Evolutionary conservation across 2,329 filamentous ascomycete genomes (phyloP).

Genomic region (Cladosporium sp.): DNA sequence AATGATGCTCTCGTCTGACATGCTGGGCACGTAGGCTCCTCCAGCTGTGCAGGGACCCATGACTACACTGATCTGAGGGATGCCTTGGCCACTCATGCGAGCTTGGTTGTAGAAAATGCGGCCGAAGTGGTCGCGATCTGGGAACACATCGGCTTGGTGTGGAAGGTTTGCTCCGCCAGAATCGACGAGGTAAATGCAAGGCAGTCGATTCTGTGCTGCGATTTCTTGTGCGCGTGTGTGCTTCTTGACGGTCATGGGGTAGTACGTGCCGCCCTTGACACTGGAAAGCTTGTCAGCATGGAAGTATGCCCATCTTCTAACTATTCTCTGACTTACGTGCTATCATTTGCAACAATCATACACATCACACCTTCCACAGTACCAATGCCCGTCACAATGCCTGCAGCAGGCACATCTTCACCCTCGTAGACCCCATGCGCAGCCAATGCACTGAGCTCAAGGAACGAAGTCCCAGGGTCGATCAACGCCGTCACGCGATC

Average conservation of each 20-base stretch:
- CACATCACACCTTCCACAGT: constrained; percentile 87
- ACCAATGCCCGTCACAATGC: constrained; percentile 89
- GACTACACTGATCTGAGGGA: constrained; percentile 90
- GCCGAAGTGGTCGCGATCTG: constrained; percentile 89
- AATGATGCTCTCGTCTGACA: constrained; percentile 97
- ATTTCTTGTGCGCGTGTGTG: constrained; percentile 89
- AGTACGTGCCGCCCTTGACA: constrained; percentile 96
- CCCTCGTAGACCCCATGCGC: constrained; percentile 81
- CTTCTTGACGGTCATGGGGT: constrained; percentile 96
- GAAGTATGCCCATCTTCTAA: not conserved
- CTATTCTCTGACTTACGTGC: constrained; percentile 51
- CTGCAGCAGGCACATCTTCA: constrained; percentile 82
- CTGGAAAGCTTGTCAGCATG: constrained; percentile 21
- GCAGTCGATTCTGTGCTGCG: constrained; percentile 77
- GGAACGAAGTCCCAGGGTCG: constrained; percentile 82
- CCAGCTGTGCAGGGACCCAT: constrained; percentile 97
- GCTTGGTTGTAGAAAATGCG: constrained; percentile 99
- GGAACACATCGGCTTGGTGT: constrained; percentile 93
- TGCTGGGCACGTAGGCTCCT: constrained; percentile 91
- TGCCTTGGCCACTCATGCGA: constrained; percentile 80
- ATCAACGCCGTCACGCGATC: constrained; percentile 84
- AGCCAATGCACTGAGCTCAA: constrained; percentile 90
- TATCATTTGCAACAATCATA: constrained; percentile 92
- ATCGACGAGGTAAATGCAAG: constrained; percentile 93
- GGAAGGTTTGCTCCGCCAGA: constrained; percentile 93